Evolutionary conservation across 2,329 filamentous ascomycete species (phyloP).

Genomic region (Aspergillus viridinutans): DNA sequence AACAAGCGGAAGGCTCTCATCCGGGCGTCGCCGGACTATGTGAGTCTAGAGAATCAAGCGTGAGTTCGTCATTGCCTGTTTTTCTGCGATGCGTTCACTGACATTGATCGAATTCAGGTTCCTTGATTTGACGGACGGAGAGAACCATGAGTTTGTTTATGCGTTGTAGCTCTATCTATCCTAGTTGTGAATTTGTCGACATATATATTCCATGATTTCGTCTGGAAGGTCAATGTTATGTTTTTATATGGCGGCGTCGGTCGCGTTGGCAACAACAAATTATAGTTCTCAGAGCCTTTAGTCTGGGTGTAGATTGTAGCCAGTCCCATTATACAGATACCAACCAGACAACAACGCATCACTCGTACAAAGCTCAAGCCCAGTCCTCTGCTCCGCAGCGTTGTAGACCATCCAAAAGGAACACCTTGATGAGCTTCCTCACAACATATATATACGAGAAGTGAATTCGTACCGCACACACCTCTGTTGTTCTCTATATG

Average conservation of each 20-base stretch:
- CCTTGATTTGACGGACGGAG: constrained; percentile 61
- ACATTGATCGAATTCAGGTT: constrained; percentile 30
- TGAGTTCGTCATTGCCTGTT: constrained; percentile 32
- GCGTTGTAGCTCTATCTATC: constrained; percentile 25
- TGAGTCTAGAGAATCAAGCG: constrained; percentile 63
- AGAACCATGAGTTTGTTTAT: constrained; percentile 64
- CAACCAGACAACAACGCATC: background rate
- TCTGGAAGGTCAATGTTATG: too few species aligned
- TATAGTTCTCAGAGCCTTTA: too few species aligned
- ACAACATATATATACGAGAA: background rate
- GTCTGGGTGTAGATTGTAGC: background rate
- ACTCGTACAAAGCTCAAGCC: background rate
- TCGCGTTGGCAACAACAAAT: too few species aligned
- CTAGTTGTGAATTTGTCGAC: too few species aligned
- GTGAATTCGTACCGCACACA: too few species aligned
- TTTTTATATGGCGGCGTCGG: too few species aligned
- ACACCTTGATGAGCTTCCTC: background rate
- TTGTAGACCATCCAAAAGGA: background rate
- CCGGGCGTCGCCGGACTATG: constrained; percentile 53
- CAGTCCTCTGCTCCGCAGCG: too few species aligned
- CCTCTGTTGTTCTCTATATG: background rate
- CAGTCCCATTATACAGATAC: background rate
- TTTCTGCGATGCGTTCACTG: background rate
- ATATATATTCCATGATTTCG: too few species aligned
- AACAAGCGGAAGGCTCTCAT: constrained; percentile 57